Percentiles rank a stretch among this genome's conserved stretches.
Conservation (phyloP, 2,329 filamentous ascomycete species). For the Pseudogymnoascus pannorum region DNA sequence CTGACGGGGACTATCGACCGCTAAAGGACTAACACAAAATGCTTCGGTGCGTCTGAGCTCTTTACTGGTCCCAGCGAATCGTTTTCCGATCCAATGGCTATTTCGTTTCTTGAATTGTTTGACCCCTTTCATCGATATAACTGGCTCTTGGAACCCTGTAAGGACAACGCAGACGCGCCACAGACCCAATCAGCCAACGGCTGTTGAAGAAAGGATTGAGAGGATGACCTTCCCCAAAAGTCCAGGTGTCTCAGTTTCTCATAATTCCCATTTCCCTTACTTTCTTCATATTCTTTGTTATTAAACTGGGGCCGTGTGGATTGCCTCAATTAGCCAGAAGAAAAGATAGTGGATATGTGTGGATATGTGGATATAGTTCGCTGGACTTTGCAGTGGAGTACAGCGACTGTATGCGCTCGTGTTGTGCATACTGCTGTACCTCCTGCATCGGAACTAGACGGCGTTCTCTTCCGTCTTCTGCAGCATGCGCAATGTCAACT, state of each 20-base stretch:
- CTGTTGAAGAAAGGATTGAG: constrained; percentile 2
- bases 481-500: background rate
- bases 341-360: background rate
- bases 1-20: constrained; percentile 1
- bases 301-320: background rate
- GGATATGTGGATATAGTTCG: too few species aligned
- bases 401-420: constrained; percentile 4
- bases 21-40: background rate
- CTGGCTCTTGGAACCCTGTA: constrained; percentile 6
- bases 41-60: background rate
- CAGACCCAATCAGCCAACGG: constrained; percentile 6
- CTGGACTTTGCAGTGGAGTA: constrained; percentile 1
- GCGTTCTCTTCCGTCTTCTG: constrained; percentile 9
- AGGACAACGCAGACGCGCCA: constrained; percentile 9
- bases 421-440: constrained; percentile 10
- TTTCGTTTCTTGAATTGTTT: background rate
- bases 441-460: constrained; percentile 7
- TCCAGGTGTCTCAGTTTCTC: background rate
- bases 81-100: background rate
- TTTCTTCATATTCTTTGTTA: background rate
- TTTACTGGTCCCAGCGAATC: constrained; percentile 7
- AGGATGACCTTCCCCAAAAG: background rate
- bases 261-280: constrained; percentile 2
- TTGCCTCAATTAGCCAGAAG: background rate
- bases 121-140: background rate